Conservation (phyloP, 2,329 filamentous ascomycete species). For the Trichoderma sp. region DNA sequence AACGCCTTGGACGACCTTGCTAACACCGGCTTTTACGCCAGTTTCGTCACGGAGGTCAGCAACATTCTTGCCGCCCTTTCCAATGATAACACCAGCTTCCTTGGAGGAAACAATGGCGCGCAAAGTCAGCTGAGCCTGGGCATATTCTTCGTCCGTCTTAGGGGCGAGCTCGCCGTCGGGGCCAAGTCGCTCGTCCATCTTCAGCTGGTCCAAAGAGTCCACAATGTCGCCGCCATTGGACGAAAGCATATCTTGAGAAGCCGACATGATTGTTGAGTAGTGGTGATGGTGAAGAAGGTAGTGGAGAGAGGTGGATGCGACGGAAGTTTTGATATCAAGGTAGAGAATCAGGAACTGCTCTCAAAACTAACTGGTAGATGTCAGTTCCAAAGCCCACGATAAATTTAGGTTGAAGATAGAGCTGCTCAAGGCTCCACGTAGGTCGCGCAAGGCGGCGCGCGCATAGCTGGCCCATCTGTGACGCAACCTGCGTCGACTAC, state of each 20-base stretch:
- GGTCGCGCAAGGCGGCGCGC: slow-evolving; percentile 4
- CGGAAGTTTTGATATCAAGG: slow-evolving; percentile 4
- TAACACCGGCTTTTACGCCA: slow-evolving; percentile 95
- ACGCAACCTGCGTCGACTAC: slow-evolving; percentile 2
- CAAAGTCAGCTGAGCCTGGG: slow-evolving; percentile 85
- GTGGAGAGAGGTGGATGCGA: slow-evolving; percentile 8
- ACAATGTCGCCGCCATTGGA: slow-evolving; percentile 62
- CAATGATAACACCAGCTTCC: slow-evolving; percentile 98
- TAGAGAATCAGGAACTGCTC: neutral
- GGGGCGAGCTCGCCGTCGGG: slow-evolving; percentile 77
- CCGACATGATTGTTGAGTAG: slow-evolving; percentile 55
- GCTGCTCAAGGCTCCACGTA: neutral
- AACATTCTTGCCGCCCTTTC: slow-evolving; percentile 98
- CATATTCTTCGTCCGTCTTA: slow-evolving; percentile 97
- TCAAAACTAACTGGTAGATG: neutral
- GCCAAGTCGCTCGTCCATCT: slow-evolving; percentile 65
- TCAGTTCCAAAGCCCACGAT: neutral
- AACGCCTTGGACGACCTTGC: slow-evolving; percentile 97
- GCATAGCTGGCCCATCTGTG: slow-evolving; percentile 7
- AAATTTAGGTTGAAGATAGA: neutral
- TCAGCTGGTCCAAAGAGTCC: slow-evolving; percentile 65
- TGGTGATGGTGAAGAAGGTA: neutral
- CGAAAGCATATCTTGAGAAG: slow-evolving; percentile 58
- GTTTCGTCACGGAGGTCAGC: slow-evolving; percentile 96
- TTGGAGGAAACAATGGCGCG: slow-evolving; percentile 98